phyloP scores from a whole-genome alignment of 345 rosid genomes.

The Populus euphratica region DNA sequence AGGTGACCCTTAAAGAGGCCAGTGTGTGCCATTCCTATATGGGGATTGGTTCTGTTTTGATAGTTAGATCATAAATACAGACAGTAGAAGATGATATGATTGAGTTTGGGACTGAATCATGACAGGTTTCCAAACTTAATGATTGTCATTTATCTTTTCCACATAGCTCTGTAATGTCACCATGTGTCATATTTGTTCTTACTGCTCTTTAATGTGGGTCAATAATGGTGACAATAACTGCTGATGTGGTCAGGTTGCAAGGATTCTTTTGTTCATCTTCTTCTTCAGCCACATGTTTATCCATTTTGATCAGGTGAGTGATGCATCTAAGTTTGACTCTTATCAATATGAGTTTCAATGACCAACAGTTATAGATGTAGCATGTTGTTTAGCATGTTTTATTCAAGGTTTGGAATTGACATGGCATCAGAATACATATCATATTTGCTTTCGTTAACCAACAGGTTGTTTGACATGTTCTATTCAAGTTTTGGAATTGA shows the following conservation, averaged over 20 bases:
- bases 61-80: too few relatives aligned
- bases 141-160: neutral
- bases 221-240: neutral
- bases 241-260: conserved; percentile 50
- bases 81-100: too few relatives aligned
- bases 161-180: neutral
- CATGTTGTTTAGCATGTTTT: neutral
- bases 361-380: neutral
- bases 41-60: too few relatives aligned
- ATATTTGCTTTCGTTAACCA: neutral
- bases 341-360: neutral
- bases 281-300: conserved; percentile 55
- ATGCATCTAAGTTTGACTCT: neutral
- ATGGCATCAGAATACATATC: neutral
- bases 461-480: neutral
- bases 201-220: neutral
- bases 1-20: too few relatives aligned
- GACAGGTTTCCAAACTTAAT: neutral
- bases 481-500: neutral
- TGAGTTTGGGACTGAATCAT: neutral
- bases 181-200: neutral
- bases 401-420: neutral
- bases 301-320: conserved; percentile 70
- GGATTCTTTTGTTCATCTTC: conserved; percentile 65
- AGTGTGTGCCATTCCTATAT: too few relatives aligned